phyloP scores from a whole-genome alignment of 177 flowering plant genomes.

The Tripterygium wilfordii region DNA sequence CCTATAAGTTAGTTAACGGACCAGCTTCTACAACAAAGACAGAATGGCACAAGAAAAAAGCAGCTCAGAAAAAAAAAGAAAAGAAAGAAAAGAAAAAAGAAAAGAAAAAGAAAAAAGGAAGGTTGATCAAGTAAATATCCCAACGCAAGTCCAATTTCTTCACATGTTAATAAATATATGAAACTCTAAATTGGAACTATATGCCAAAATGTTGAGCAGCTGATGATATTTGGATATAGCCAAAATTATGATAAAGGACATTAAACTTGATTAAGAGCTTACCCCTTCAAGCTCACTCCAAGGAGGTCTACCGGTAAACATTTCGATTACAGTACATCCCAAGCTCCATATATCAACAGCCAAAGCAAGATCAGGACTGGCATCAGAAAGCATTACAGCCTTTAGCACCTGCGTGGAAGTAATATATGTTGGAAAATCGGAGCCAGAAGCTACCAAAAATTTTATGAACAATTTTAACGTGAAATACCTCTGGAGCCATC shows the following conservation, averaged over 20 bases:
- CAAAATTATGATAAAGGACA: not conserved
- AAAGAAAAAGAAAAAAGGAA: too few species aligned
- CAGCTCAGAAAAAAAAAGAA: too few species aligned
- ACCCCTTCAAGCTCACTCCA: conserved; percentile 82
- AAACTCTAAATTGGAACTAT: too few species aligned
- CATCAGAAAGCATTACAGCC: conserved; percentile 44
- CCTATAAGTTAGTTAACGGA: too few species aligned
- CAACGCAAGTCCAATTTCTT: too few species aligned
- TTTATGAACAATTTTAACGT: not conserved
- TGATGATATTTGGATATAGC: too few species aligned
- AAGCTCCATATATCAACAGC: conserved; percentile 97
- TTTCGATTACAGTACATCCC: conserved; percentile 87
- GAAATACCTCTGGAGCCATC: conserved; percentile 92
- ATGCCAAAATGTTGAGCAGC: too few species aligned
- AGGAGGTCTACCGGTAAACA: conserved; percentile 83
- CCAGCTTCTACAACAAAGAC: too few species aligned
- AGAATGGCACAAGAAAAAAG: too few species aligned
- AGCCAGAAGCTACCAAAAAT: not conserved
- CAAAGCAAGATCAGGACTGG: conserved; percentile 46
- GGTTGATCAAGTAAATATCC: too few species aligned
- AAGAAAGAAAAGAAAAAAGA: too few species aligned
- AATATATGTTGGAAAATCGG: not conserved
- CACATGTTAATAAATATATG: too few species aligned
- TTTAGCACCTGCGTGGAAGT: conserved; percentile 55
- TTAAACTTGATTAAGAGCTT: conserved; percentile 13